Base-by-base conservation (phyloP, 163 green algal species). In the Chloroidium sp. region DNA sequence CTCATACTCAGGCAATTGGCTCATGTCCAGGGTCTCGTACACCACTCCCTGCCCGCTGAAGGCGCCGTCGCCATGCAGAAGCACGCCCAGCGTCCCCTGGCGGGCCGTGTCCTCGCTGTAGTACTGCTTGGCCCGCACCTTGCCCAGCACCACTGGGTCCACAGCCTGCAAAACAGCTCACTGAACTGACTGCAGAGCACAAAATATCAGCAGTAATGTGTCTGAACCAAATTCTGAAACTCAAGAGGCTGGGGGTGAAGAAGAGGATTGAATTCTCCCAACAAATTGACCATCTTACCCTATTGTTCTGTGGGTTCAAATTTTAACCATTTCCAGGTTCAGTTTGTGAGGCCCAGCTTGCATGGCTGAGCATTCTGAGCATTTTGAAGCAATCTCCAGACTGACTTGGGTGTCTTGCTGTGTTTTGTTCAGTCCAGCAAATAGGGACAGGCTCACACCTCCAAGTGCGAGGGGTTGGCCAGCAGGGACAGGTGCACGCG, bases 11-110 rank as follows among this genome's bases (percentile, higher is more conserved):
- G 92, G 92, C 83, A 99, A 92, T 3, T 91, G 86, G 61, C 84
- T 92, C 93, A 99, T 97, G 85, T 99, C 94, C 62, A 99, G 91
- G 3, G 95, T 98, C 88, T 99, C 97, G 82, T 96, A 99, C 84
- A 99, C 96, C 62, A 99, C 95, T 82, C 97, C 97, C 90, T 98
- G 92, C 67, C 95, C 95, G 69, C 89, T 87, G 88, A 99, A 98
- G 62, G 90, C 89, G 83, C 96, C 97, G 80, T 99, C 97, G 74
- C 97, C 97, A 84, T 99, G 97, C 82, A 99, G 88, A 76, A 99
- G 85, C 75, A 99, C 92, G 78, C 91, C 84, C 89, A 98, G 87
- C 79, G 91, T 93, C 62, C 87, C 80, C 4, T 68, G 81, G 78
- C 94, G 87, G 4, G 91, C 67, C 8, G 69, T 59, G 91, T 98